These are phyloP conservation scores for Oryza meyeriana DNA, from an alignment of 176 grass and related monocot species.

Conservation along the genomic window DNA sequence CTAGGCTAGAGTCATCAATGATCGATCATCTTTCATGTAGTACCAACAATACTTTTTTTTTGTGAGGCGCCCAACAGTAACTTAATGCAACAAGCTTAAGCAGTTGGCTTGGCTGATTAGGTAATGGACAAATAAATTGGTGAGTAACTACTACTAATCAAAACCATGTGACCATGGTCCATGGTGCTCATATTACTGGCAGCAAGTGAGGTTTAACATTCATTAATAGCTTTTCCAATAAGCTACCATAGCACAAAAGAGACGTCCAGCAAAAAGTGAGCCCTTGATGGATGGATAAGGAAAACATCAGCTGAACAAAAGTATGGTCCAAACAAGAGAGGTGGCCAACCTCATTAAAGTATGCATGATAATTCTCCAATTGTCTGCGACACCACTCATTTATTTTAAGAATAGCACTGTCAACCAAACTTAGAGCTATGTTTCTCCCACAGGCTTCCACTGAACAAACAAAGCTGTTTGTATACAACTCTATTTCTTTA, in stretches of 20 bases:
- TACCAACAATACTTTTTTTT: too few relatives aligned
- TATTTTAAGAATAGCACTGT: conserved; percentile 61
- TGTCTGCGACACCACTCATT: conserved; percentile 56
- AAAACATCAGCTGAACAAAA: conserved; percentile 5
- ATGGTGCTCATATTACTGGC: background rate
- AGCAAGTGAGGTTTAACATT: conserved; percentile 3
- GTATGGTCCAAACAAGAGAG: conserved; percentile 5
- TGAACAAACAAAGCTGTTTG: conserved; percentile 70
- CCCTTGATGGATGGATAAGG: background rate
- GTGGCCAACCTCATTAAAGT: conserved; percentile 71
- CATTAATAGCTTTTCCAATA: background rate
- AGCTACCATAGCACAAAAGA: conserved; percentile 10
- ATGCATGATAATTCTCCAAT: conserved; percentile 72
- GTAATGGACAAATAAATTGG: background rate
- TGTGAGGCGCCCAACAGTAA: background rate
- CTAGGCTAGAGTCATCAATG: background rate
- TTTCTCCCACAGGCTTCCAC: conserved; percentile 39
- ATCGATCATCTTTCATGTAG: background rate
- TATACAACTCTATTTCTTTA: conserved; percentile 60
- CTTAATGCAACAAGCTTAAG: conserved; percentile 12
- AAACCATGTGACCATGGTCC: background rate
- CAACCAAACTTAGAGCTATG: conserved; percentile 56
- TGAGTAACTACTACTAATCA: background rate
- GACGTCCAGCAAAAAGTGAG: background rate
- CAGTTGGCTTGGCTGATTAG: background rate